Percentiles rank a stretch among this genome's conserved stretches.
phyloP scores from a whole-genome alignment of 768 basidiomycete species.

The Boletus rubescentipes region DNA sequence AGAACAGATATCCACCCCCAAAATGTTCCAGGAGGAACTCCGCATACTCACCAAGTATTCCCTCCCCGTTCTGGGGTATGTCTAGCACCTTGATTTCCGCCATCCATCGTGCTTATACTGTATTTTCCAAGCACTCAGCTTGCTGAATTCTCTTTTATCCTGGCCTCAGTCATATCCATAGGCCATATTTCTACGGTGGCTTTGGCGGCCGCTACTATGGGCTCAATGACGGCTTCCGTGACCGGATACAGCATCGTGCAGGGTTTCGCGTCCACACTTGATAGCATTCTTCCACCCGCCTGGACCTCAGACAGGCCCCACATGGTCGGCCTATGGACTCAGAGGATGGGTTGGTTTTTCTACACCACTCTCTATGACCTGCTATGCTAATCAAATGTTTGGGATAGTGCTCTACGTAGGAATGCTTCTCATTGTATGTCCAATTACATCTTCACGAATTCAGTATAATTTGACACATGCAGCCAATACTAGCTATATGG shows the following conservation, averaged over 20 bases:
- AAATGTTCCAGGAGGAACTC: constrained; percentile 57
- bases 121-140: constrained; percentile 57
- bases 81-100: constrained; percentile 4
- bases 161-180: constrained; percentile 81
- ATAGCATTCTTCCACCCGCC: too few species aligned
- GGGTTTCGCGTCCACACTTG: constrained; percentile 83
- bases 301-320: too few species aligned
- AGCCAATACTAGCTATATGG: constrained; percentile 70
- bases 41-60: constrained; percentile 60
- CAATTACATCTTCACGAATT: neutral
- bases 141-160: constrained; percentile 81
- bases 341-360: too few species aligned
- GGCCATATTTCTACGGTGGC: constrained; percentile 90
- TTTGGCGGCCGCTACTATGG: constrained; percentile 77
- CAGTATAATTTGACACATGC: neutral
- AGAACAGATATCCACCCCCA: constrained; percentile 20
- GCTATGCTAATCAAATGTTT: constrained; percentile 3
- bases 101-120: neutral
- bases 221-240: constrained; percentile 72
- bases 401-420: constrained; percentile 59
- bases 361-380: neutral
- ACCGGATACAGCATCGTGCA: constrained; percentile 63
- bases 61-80: constrained; percentile 69
- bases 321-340: too few species aligned
- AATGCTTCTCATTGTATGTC: constrained; percentile 56